Evolutionary conservation across 306 rosid genomes (phyloP).

Genomic region (Adenanthera pavonina): DNA sequence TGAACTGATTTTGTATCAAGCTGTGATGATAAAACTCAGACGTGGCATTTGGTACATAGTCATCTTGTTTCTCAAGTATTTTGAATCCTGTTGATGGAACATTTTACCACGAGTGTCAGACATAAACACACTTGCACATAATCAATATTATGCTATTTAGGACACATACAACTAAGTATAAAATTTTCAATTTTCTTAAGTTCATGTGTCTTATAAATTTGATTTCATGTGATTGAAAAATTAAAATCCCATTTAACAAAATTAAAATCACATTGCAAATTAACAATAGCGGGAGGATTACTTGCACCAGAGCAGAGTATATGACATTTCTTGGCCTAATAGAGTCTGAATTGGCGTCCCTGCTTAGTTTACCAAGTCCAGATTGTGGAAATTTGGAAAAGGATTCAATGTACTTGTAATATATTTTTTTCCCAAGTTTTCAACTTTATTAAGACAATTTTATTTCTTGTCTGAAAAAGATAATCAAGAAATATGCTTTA

Average conservation of each 20-base stretch:
- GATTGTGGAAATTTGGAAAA: not conserved
- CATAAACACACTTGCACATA: not conserved
- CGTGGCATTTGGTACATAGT: not conserved
- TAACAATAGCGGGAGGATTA: not conserved
- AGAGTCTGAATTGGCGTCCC: not conserved
- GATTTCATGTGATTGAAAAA: too few species aligned
- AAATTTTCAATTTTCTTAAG: not conserved
- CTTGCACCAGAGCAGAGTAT: not conserved
- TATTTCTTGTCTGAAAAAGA: not conserved
- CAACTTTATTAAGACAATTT: not conserved
- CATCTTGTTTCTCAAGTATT: not conserved
- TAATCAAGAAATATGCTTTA: not conserved
- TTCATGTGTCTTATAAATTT: not conserved
- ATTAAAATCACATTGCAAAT: not conserved
- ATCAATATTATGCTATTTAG: not conserved
- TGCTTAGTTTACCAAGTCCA: not conserved
- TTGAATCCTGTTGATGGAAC: not conserved
- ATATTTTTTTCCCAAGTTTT: not conserved
- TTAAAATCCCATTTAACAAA: not conserved
- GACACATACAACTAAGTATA: not conserved
- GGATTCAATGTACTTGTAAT: not conserved
- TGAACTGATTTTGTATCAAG: slow-evolving; percentile 10
- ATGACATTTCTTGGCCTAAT: not conserved
- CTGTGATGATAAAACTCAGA: not conserved
- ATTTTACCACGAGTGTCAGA: not conserved